Conservation (phyloP, 148 eudicot genomes). For the Silene uniflora region DNA sequence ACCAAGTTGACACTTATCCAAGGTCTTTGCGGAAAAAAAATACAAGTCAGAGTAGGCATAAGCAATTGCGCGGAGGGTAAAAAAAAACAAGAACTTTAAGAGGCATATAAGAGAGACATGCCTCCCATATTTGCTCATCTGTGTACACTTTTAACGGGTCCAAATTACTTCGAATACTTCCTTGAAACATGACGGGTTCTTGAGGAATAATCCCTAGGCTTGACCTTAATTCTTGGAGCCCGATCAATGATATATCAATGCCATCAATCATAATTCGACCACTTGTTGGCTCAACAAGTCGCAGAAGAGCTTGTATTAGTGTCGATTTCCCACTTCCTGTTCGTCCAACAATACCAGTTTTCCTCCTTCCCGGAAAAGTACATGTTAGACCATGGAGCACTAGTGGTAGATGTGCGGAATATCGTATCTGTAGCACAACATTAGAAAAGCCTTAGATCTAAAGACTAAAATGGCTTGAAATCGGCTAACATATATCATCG, state of each 20-base stretch:
- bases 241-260: slow-evolving; percentile 40
- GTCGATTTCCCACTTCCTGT: slow-evolving; percentile 35
- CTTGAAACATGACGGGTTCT: slow-evolving; percentile 21
- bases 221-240: slow-evolving; percentile 55
- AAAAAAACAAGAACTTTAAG: background rate
- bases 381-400: slow-evolving; percentile 51
- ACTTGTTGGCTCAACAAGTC: slow-evolving; percentile 45
- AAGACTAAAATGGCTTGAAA: too few species aligned
- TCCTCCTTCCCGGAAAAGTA: slow-evolving; percentile 28
- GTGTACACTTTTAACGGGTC: slow-evolving; percentile 55
- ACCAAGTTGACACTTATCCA: too few species aligned
- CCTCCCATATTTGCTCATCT: slow-evolving; percentile 61
- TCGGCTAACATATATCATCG: too few species aligned
- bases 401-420: slow-evolving; percentile 58
- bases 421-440: slow-evolving; percentile 39
- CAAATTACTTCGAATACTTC: slow-evolving; percentile 49
- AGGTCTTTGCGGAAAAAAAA: too few species aligned
- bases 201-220: slow-evolving; percentile 58
- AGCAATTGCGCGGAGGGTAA: too few species aligned
- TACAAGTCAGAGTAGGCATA: too few species aligned
- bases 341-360: too few species aligned
- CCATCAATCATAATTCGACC: slow-evolving; percentile 52
- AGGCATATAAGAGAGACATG: too few species aligned
- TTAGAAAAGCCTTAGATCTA: too few species aligned
- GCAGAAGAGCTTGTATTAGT: slow-evolving; percentile 53